Percentiles rank a stretch among this genome's conserved stretches.
These are phyloP conservation scores for Silene coronaria DNA, from an alignment of 179 eudicot genomes.

Conservation along the genomic window DNA sequence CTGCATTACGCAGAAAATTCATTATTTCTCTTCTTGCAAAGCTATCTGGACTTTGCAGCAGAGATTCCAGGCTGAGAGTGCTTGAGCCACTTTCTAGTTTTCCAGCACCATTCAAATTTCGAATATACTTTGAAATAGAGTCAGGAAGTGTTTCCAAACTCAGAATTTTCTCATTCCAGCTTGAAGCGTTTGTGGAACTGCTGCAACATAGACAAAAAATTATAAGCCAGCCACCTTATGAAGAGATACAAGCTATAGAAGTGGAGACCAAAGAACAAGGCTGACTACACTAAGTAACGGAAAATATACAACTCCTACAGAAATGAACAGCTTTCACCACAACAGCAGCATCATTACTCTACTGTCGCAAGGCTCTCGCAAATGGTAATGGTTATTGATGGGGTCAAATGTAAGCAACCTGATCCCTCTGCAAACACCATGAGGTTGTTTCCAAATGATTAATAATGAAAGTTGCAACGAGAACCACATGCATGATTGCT, in stretches of 20 bases:
- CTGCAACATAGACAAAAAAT: conserved; percentile 30
- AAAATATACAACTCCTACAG: background rate
- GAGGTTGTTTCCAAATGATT: background rate
- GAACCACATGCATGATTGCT: background rate
- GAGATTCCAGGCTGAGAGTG: conserved; percentile 41
- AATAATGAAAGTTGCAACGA: background rate
- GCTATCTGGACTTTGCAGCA: conserved; percentile 38
- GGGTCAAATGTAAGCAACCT: too few relatives aligned
- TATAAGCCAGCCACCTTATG: background rate
- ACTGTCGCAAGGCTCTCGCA: too few relatives aligned
- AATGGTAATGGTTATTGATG: too few relatives aligned
- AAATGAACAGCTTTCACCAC: conserved; percentile 1
- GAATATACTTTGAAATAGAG: conserved; percentile 42
- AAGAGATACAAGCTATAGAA: conserved; percentile 1
- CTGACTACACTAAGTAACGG: background rate
- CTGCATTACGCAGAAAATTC: conserved; percentile 78
- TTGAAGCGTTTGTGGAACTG: conserved; percentile 76
- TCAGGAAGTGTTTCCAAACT: conserved; percentile 52
- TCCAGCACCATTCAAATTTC: conserved; percentile 35
- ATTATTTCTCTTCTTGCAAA: conserved; percentile 46
- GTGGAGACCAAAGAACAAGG: background rate
- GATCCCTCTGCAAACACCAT: too few relatives aligned
- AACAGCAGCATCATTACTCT: background rate
- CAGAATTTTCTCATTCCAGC: conserved; percentile 64
- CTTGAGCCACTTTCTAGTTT: conserved; percentile 29